Evolutionary conservation across 2,329 filamentous ascomycete species (phyloP).

Genomic region (Pestalotiopsis sp.): DNA sequence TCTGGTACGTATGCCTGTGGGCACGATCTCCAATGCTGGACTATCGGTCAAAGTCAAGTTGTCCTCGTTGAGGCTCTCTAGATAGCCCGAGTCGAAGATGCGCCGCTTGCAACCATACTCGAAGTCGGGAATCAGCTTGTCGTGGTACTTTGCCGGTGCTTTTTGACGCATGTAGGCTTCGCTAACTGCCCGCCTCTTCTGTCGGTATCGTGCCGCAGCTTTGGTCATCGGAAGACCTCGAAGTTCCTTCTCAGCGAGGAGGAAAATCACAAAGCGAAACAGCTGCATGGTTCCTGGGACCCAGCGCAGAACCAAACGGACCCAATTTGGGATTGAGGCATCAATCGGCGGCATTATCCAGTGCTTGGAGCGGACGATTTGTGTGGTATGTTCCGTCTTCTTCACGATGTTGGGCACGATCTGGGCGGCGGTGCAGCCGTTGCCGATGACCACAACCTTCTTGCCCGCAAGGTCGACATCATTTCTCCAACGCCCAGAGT

Average conservation of each 20-base stretch:
- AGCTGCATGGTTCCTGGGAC: slow-evolving; percentile 49
- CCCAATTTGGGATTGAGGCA: slow-evolving; percentile 17
- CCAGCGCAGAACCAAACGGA: slow-evolving; percentile 40
- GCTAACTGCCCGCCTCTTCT: slow-evolving; percentile 37
- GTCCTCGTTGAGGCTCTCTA: slow-evolving; percentile 51
- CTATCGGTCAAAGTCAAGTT: slow-evolving; percentile 52
- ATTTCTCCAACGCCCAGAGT: slow-evolving; percentile 34
- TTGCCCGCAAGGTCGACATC: slow-evolving; percentile 28
- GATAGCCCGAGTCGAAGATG: slow-evolving; percentile 61
- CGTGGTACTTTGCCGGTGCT: slow-evolving; percentile 63
- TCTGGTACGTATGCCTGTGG: slow-evolving; percentile 38
- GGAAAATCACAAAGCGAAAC: slow-evolving; percentile 45
- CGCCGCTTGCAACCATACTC: slow-evolving; percentile 66
- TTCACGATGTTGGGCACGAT: slow-evolving; percentile 37
- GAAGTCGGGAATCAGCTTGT: slow-evolving; percentile 65
- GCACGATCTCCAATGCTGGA: slow-evolving; percentile 49
- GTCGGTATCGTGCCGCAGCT: slow-evolving; percentile 36
- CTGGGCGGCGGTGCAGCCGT: slow-evolving; percentile 39
- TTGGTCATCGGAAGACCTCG: slow-evolving; percentile 42
- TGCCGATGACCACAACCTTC: slow-evolving; percentile 37
- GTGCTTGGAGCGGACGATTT: slow-evolving; percentile 44
- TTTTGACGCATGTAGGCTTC: slow-evolving; percentile 46
- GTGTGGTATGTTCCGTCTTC: slow-evolving; percentile 38
- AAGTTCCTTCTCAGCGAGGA: slow-evolving; percentile 35
- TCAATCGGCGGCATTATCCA: slow-evolving; percentile 43